A percentile compares a stretch with the other conserved stretches of the same genome.
These are phyloP conservation scores for Candida gorgasii DNA, from an alignment of 805 yeast species.

Conservation along the genomic window DNA sequence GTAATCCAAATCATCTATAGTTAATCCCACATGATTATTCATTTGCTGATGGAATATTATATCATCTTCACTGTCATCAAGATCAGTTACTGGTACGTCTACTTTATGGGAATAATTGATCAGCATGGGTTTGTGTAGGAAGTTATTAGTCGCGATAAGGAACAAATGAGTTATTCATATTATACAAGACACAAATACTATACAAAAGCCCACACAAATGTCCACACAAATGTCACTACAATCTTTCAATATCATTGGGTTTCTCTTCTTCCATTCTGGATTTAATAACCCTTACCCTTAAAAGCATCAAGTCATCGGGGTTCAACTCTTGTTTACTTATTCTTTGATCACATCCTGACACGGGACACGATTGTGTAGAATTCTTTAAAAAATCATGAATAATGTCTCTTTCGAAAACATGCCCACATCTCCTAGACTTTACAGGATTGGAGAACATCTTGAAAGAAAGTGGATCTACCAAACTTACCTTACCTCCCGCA, in stretches of 20 bases:
- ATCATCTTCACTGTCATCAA: conserved; percentile 48
- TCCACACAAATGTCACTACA: too few relatives aligned
- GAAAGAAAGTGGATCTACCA: conserved; percentile 67
- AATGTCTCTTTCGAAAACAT: conserved; percentile 57
- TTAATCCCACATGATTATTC: conserved; percentile 3
- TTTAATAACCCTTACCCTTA: conserved; percentile 40
- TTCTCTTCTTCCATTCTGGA: conserved; percentile 3
- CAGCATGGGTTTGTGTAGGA: conserved; percentile 11
- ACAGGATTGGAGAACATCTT: conserved; percentile 54
- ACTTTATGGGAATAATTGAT: conserved; percentile 34
- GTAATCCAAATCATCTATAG: conserved; percentile 14
- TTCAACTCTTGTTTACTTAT: conserved; percentile 37
- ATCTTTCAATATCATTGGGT: conserved; percentile 4
- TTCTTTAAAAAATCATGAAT: conserved; percentile 33
- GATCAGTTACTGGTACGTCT: conserved; percentile 57
- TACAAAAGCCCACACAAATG: too few relatives aligned
- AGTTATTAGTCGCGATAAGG: not conserved
- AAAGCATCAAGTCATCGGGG: conserved; percentile 54
- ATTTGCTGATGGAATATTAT: conserved; percentile 23
- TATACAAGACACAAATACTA: too few relatives aligned
- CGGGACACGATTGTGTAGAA: conserved; percentile 49
- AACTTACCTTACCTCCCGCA: conserved; percentile 69
- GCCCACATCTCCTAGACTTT: conserved; percentile 57
- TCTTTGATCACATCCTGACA: conserved; percentile 50
- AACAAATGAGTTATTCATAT: too few relatives aligned